These are phyloP conservation scores for Xerocomus minutiporus DNA, from an alignment of 1,284 basidiomycete species.

Conservation along the genomic window DNA sequence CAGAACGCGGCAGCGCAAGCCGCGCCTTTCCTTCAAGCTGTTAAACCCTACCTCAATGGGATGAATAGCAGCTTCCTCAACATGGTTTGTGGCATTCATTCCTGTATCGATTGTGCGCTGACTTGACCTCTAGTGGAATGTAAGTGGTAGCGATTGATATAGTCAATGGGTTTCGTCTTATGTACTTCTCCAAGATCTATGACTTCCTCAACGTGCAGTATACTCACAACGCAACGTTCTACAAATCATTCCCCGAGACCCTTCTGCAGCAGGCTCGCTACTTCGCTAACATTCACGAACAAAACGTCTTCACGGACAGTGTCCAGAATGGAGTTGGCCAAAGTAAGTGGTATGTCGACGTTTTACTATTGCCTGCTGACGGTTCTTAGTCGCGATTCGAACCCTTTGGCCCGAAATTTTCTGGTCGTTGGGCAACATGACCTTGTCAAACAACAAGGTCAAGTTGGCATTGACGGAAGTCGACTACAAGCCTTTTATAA, in stretches of 20 bases:
- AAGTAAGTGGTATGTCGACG: slow-evolving; percentile 27
- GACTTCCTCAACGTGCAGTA: slow-evolving; percentile 50
- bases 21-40: slow-evolving; percentile 39
- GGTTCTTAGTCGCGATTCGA: slow-evolving; percentile 31
- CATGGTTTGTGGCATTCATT: slow-evolving; percentile 30
- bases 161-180: not conserved
- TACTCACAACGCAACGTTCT: slow-evolving; percentile 46
- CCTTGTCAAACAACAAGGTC: slow-evolving; percentile 37
- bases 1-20: slow-evolving; percentile 31
- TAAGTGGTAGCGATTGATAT: slow-evolving; percentile 10
- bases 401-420: slow-evolving; percentile 45
- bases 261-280: slow-evolving; percentile 37
- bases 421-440: slow-evolving; percentile 39
- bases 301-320: slow-evolving; percentile 43
- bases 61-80: slow-evolving; percentile 41
- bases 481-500: slow-evolving; percentile 53
- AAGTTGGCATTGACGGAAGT: slow-evolving; percentile 41
- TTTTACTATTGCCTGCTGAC: not conserved
- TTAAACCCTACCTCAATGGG: slow-evolving; percentile 38
- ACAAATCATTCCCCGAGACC: slow-evolving; percentile 30
- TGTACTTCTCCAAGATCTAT: slow-evolving; percentile 37
- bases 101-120: slow-evolving; percentile 3
- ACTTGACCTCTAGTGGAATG: slow-evolving; percentile 30
- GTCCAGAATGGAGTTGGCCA: slow-evolving; percentile 41
- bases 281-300: slow-evolving; percentile 50